Conservation (phyloP, 371 early-diverging fungal species). For the Sanchytrium tribonematis region DNA sequence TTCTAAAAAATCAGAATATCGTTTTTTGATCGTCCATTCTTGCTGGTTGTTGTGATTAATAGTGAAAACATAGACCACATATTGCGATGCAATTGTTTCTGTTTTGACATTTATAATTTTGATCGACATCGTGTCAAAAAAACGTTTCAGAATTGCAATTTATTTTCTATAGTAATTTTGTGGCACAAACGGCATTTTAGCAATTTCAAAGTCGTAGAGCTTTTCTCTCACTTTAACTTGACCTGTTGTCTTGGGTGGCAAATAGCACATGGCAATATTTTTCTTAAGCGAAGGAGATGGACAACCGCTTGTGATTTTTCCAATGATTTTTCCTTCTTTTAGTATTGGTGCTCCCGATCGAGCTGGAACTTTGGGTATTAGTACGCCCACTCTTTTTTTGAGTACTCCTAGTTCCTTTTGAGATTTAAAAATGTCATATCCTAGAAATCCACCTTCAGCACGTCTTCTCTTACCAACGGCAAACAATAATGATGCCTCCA, state of each 20-base stretch:
- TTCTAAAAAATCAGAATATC: no score
- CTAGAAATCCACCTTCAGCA: constrained; percentile 70
- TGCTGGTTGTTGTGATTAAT: no score
- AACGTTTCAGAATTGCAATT: no score
- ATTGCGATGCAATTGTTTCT: no score
- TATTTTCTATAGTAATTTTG: no score
- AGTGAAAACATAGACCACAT: no score
- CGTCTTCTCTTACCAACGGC: constrained; percentile 43
- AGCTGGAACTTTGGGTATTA: constrained; percentile 83
- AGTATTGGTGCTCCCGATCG: constrained; percentile 19
- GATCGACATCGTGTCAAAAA: no score
- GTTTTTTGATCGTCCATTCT: no score
- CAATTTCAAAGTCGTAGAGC: constrained; percentile 43
- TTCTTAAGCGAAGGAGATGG: constrained; percentile 72
- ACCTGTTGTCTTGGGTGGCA: constrained; percentile 60
- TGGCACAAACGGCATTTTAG: constrained; percentile 86
- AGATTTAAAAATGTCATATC: constrained; percentile 49
- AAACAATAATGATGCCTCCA: constrained; percentile 81
- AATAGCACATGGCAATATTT: constrained; percentile 84
- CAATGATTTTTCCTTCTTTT: constrained; percentile 11
- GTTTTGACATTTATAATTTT: no score
- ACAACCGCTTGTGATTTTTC: constrained; percentile 66
- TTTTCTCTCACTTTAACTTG: constrained; percentile 62
- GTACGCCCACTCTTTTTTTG: constrained; percentile 57
- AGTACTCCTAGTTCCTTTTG: constrained; percentile 47